These are phyloP conservation scores for Solanum lycopersicoides DNA, from an alignment of 257 asterid species.

Conservation along the genomic window DNA sequence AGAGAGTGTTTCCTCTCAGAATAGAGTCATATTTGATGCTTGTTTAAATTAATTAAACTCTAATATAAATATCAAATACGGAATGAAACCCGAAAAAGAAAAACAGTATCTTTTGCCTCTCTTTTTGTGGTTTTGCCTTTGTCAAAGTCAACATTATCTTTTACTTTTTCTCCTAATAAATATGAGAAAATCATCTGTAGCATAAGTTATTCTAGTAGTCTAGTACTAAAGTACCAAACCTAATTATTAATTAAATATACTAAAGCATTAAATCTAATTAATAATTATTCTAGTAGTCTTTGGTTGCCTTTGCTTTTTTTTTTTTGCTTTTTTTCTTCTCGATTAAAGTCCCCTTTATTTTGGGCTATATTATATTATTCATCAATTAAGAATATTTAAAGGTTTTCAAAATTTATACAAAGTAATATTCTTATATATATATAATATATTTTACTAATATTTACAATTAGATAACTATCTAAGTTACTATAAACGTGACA, in stretches of 20 bases:
- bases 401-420: not conserved
- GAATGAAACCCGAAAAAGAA: too few relatives aligned
- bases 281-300: not conserved
- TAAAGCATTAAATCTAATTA: not conserved
- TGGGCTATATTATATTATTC: not conserved
- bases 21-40: rapidly evolving
- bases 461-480: not conserved
- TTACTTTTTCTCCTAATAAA: not conserved
- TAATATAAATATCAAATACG: too few relatives aligned
- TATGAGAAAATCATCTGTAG: not conserved
- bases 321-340: not conserved
- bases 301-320: not conserved
- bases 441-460: not conserved
- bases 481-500: not conserved
- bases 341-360: not conserved
- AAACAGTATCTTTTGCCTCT: not conserved
- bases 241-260: not conserved
- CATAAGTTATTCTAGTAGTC: not conserved
- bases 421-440: not conserved
- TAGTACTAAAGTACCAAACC: not conserved
- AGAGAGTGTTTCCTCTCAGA: too few relatives aligned
- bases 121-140: not conserved
- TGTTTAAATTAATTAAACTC: too few relatives aligned
- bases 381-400: not conserved
- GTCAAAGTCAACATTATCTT: not conserved